Evolutionary conservation across 345 rosid genomes (phyloP).

Genomic region (Capsella bursapastoris): DNA sequence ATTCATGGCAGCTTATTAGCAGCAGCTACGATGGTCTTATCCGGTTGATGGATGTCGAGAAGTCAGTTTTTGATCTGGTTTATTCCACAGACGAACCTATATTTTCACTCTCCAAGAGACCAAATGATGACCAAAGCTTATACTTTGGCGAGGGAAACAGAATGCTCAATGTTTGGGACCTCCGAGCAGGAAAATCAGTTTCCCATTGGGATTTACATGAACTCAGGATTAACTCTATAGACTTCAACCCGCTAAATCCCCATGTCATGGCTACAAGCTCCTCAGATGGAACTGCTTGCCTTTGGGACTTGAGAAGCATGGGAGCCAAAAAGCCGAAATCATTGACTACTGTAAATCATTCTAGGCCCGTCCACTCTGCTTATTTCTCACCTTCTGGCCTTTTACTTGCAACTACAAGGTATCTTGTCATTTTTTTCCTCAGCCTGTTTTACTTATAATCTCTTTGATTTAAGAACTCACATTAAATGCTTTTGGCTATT

Average conservation of each 20-base stretch:
- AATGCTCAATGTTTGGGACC: conserved; percentile 63
- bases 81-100: conserved; percentile 56
- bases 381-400: conserved; percentile 89
- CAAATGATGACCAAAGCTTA: conserved; percentile 54
- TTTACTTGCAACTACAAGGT: conserved; percentile 83
- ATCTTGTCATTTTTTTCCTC: not conserved
- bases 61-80: conserved; percentile 67
- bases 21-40: conserved; percentile 77
- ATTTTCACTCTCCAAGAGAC: conserved; percentile 64
- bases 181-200: conserved; percentile 56
- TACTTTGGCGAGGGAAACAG: conserved; percentile 71
- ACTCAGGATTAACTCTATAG: conserved; percentile 73
- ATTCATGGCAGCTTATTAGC: conserved; percentile 57
- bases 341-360: conserved; percentile 53
- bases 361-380: conserved; percentile 73
- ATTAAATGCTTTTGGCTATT: not conserved
- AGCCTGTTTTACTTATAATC: not conserved
- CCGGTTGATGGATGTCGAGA: conserved; percentile 80
- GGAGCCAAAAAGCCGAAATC: conserved; percentile 46
- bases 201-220: conserved; percentile 65
- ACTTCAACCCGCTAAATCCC: conserved; percentile 65
- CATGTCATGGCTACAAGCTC: conserved; percentile 82
- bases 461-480: not conserved
- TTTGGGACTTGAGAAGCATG: conserved; percentile 86
- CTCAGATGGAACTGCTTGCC: conserved; percentile 70